Evolutionary conservation across 1,284 basidiomycete genomes (phyloP), one percentile per base, ranked within the genome.

Genomic region (Vanrija humicola): DNA sequence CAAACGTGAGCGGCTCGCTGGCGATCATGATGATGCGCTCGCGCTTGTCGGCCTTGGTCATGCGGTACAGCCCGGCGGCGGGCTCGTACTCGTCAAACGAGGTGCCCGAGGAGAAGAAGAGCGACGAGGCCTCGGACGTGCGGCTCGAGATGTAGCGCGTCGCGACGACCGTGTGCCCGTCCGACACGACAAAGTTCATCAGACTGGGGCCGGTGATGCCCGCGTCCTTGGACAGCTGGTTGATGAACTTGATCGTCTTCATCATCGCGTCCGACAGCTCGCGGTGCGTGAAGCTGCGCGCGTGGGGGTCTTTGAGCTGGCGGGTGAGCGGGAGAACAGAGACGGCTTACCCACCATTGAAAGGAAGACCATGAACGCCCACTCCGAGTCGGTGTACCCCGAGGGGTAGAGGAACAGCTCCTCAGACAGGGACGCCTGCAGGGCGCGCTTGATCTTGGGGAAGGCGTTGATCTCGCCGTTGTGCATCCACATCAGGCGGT

Each of bases 301-400:
- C 87, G 69, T 87, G 82, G 3, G 88, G 84, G 71, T 95, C 84
- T 43, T 87, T 86, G 26, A 94, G 82, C 89, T 94, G 59, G 19
- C 5, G 18, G 14, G 45, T 55, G 8, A 54, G 6, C 44, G n/a
- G n/a, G n/a, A n/a, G 56, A 58, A 43, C 14, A 15, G 38, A 52
- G 28, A 40, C 8, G 5, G 21, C 21, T 3, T 3, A 63, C 77
- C 47, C 49, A 86, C 90, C 79, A 89, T 91, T 3, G 90, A 89
- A 21, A 97, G 77, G 73, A 93, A 90, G 47, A 95, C 78, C 10
- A 90, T 92, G 69, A 96, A 97, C 7, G 90, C 87, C 91, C 92
- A 96, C 80, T 97, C 91, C 1, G 91, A 93, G 74, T 95, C 91
- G n/a, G 92, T 96, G 69, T 93, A 93, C 49, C 93, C 93, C 52